Evolutionary conservation across 768 basidiomycete species (phyloP), one percentile per base, ranked within the genome.

Genomic region (Daedaleopsis nitida): DNA sequence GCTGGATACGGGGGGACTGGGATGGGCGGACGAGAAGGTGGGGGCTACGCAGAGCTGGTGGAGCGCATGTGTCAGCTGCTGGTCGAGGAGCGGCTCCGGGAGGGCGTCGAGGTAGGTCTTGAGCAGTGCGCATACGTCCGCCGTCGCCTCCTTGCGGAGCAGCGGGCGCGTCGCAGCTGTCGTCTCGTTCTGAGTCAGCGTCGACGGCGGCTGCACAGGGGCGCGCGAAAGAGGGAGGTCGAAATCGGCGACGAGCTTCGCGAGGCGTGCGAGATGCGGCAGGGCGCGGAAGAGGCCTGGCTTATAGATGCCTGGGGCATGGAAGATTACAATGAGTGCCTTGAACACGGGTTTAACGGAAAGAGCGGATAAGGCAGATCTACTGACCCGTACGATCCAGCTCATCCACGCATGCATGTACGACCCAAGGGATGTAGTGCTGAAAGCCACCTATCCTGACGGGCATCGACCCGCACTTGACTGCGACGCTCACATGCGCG

Each of bases 101-200:
- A 85, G 73, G 54, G 78, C 74, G 17, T 77, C 76, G 55, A 85
- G 74, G 62, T 79, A 85, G 1, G 77, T 75, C 13, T 79, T 77
- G 24, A 85, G 66, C 38, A 83, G 71, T 0, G 80, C 79, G 65
- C 78, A 78, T 43, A 82, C 70, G 59, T 80, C 77, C 1, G 80
- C 72, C 63, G 77, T 80, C 1, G 72, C 62, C 63, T 80, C 78
- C 7, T 70, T 68, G 1, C 69, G 73, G 64, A 77, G 72, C 16
- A 59, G 54, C 64, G 57, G 69, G 67, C 19, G 69, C 32, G 34
- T 66, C 53, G 42, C 69, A 65, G 55, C 70, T 58, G 52, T 68
- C 59, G 59, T 63, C 6, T 54, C 44, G 60, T 60, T 60, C 65
- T 62, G 11, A 68, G 51, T 35, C 69, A 71, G 17, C 70, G 69